Evolutionary conservation across 805 yeast species (phyloP), one percentile per base, ranked within the genome.

Genomic region (Sugiyamaella lignohabitans): DNA sequence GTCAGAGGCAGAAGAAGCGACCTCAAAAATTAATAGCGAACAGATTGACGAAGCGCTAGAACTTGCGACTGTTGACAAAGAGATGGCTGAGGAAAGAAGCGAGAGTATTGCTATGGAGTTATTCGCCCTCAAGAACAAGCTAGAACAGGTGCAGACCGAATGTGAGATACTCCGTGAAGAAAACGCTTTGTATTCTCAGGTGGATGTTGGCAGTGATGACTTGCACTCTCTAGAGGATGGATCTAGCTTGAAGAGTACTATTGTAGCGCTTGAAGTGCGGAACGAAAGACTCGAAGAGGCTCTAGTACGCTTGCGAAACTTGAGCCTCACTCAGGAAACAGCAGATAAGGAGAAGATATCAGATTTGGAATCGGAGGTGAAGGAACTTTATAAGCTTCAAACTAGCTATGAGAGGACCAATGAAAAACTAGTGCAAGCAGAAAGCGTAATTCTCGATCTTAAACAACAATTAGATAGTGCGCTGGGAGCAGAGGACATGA

Each of bases 221-320:
- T 27, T 27, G 14, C 32, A 8, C 14, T 17, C 19, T 24, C 14
- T 10, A n/a, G 44, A 27, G n/a, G 17, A 23, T 17, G 32, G 29
- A 2, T 11, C 40, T 38, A 30, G 19, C 5, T 17, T 22, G 3
- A 23, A 51, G 1, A 30, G 24, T 8, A 30, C 42, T 14, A 40
- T 42, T 16, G 45, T 42, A 11, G 20, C 48, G 29, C 43, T 61
- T 11, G 53, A 52, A 2, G 61, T 52, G 46, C 58, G 70, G 22
- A 74, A 71, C 47, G 64, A 60, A 42, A 61, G 63, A 45, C 59
- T 78, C 22, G 78, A 76, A 48, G 49, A 60, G 6, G 75, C 80
- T 0, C 54, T 79, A 10, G 46, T 66, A 1, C 60, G 61, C 24
- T 57, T 75, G 3, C 60, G 68, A 37, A 64, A 60, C 19, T 40